These are phyloP conservation scores for Backusella parvicylindrica DNA, from an alignment of 192 early-diverging fungal species.

Conservation along the genomic window DNA sequence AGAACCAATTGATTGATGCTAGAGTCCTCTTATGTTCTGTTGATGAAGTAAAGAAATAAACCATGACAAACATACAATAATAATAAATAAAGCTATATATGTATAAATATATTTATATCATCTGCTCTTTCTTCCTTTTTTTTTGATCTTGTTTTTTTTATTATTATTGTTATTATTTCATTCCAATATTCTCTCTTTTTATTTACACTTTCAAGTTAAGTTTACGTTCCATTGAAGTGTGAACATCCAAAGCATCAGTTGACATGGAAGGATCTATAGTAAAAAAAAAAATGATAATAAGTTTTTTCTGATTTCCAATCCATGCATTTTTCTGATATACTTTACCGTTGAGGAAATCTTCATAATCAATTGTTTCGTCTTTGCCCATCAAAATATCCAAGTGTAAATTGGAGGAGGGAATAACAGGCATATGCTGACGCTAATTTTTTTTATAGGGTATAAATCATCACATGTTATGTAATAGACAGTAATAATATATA, in stretches of 20 bases:
- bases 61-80: neutral
- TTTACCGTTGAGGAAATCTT: slow-evolving; percentile 84
- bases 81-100: neutral
- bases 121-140: neutral
- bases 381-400: slow-evolving; percentile 85
- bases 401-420: slow-evolving; percentile 56
- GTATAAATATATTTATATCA: neutral
- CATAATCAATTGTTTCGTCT: slow-evolving; percentile 87
- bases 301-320: neutral
- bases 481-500: neutral
- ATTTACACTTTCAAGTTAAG: slow-evolving; percentile 47
- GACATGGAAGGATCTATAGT: slow-evolving; percentile 51
- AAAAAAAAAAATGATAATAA: neutral
- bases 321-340: neutral
- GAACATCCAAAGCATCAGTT: slow-evolving; percentile 61
- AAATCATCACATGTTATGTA: no score
- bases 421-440: slow-evolving; percentile 50
- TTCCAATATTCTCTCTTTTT: neutral
- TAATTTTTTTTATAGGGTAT: neutral
- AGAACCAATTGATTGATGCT: slow-evolving; percentile 59
- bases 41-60: slow-evolving; percentile 25
- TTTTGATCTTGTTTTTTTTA: neutral
- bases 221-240: slow-evolving; percentile 63
- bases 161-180: neutral
- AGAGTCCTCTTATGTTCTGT: slow-evolving; percentile 49